Evolutionary conservation across 805 yeast species (phyloP).

Genomic region (Wickerhamiella spandovensis): DNA sequence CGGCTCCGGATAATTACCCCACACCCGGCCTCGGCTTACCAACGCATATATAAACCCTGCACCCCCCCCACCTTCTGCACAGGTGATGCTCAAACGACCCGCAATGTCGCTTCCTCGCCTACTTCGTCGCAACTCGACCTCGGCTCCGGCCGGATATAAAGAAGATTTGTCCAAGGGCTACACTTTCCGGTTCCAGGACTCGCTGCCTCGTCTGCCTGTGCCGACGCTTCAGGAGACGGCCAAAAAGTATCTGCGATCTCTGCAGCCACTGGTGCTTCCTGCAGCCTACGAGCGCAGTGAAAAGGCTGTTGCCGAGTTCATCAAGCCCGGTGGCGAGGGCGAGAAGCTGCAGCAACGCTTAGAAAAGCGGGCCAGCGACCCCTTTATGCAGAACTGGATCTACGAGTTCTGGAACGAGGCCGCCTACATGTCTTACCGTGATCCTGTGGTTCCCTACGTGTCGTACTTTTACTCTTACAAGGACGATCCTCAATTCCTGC

Average conservation of each 20-base stretch:
- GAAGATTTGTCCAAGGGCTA: conserved; percentile 41
- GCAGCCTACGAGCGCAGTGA: conserved; percentile 42
- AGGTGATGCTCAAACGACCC: neutral
- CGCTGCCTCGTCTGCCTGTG: conserved; percentile 76
- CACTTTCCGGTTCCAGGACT: conserved; percentile 56
- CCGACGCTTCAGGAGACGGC: conserved; percentile 68
- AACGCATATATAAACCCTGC: neutral
- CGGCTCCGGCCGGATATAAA: conserved; percentile 21
- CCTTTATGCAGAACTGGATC: conserved; percentile 69
- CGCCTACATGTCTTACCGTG: conserved; percentile 81
- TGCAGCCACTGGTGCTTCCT: conserved; percentile 49
- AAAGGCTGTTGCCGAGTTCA: conserved; percentile 50
- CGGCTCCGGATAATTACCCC: neutral
- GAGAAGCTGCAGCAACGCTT: conserved; percentile 57
- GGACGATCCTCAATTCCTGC: conserved; percentile 33
- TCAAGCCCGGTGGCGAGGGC: conserved; percentile 48
- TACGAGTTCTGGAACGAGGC: conserved; percentile 87
- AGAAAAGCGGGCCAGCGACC: conserved; percentile 38
- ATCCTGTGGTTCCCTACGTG: conserved; percentile 89
- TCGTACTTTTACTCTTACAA: conserved; percentile 81
- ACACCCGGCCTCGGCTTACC: neutral
- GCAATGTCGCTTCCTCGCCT: neutral
- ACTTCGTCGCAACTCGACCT: conserved; percentile 21
- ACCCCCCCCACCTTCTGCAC: neutral
- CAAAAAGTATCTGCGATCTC: conserved; percentile 51